Base-by-base conservation (phyloP, 2,329 filamentous ascomycete species). In the Madurella mycetomatis region DNA sequence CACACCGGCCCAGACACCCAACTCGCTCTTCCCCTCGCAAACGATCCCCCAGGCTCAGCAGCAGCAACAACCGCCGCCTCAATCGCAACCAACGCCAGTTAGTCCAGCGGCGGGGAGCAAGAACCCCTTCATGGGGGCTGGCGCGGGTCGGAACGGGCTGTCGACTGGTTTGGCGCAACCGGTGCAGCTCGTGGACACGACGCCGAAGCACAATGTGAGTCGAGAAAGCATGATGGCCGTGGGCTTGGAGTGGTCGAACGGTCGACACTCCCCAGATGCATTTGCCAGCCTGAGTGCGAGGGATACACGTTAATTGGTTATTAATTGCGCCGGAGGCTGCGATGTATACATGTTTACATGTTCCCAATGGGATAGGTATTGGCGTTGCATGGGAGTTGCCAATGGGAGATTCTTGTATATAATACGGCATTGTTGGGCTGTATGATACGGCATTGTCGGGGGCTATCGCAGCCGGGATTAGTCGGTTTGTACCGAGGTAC, bases 191-290 rank as follows among this genome's bases (percentile, higher is more conserved):
- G 52, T 56, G 9, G 45, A 57, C 7, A 8, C 50, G 34, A 52
- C 52, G 40, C 56, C 53, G 57, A 58, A 60, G 50, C 65, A 66
- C 64, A 80, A 65, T 70, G 82, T 72, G 69, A 91, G 86, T 64
- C 80, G 87, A 47, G 88, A 91, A 65, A 91, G 87, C 68, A 82
- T 89, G 67, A 82, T 84, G 60, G 80, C 87, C 41, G 76, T 83
- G 68, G 82, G 82, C 53, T 80, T 84, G 75, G 78, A 81, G 44
- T 84, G 81, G 81, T 77, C 76, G 63, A 86, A 85, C 62, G 88
- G 88, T 9, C 76, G 88, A 41, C 87, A 91, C 65, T 90, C 87
- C 63, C 88, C 88, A 3, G 88, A 92, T 69, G 88, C 88, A 13
- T 92, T 91, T 76, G 83, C 87, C 2, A 88, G 85, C 48, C 73